Evolutionary conservation across 2,329 filamentous ascomycete species (phyloP).

Genomic region (Neonectria neomacrospora): DNA sequence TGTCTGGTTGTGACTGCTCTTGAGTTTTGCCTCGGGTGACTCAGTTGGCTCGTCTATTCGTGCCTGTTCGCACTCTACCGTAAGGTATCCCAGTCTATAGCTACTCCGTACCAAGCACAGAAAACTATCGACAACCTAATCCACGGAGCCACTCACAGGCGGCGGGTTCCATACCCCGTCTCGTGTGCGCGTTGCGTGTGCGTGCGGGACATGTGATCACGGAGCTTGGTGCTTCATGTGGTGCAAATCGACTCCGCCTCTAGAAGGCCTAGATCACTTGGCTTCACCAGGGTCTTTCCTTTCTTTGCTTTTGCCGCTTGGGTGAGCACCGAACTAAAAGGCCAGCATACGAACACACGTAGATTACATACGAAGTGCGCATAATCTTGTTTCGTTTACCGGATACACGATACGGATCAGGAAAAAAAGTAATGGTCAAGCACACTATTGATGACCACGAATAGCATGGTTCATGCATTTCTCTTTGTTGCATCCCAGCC

Average conservation of each 20-base stretch:
- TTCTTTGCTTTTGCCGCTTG: background rate
- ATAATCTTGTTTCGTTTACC: background rate
- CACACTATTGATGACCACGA: constrained; percentile 8
- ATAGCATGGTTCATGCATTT: constrained; percentile 1
- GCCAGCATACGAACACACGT: background rate
- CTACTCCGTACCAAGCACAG: background rate
- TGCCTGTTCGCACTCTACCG: background rate
- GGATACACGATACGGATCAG: background rate
- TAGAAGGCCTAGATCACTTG: background rate
- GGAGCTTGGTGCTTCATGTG: background rate
- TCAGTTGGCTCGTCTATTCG: background rate
- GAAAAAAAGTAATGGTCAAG: background rate
- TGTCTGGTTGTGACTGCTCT: background rate
- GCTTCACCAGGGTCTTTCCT: background rate
- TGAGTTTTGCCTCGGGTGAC: background rate
- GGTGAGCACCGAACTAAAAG: background rate
- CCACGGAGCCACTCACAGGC: constrained; percentile 8
- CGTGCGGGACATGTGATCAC: background rate
- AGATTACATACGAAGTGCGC: too few species aligned
- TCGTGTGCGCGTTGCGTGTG: background rate
- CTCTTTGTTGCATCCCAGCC: constrained; percentile 8
- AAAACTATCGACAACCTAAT: constrained; percentile 13
- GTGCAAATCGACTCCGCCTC: constrained; percentile 6
- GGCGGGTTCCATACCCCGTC: background rate
- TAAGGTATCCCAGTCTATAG: background rate